These are phyloP conservation scores for Pestalotiopsis fici DNA, from an alignment of 2,329 filamentous ascomycete species.

Conservation along the genomic window DNA sequence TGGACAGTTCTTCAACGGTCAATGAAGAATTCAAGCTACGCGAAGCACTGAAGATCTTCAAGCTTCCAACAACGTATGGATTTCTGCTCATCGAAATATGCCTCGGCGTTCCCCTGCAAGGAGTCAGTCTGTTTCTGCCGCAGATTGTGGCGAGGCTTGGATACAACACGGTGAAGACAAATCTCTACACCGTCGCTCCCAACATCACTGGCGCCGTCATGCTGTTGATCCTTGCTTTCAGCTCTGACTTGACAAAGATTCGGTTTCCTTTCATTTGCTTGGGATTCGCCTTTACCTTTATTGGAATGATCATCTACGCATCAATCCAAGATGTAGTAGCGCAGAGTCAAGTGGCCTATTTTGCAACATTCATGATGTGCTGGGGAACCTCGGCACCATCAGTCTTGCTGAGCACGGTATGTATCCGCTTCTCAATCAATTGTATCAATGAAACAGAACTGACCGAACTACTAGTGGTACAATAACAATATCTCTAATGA, in stretches of 20 bases:
- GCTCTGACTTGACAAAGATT: conserved; percentile 65
- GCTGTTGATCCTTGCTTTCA: conserved; percentile 71
- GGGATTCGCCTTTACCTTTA: conserved; percentile 73
- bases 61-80: conserved; percentile 46
- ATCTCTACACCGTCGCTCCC: conserved; percentile 80
- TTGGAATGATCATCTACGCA: conserved; percentile 78
- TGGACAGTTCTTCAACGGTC: conserved; percentile 69
- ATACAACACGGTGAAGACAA: conserved; percentile 60
- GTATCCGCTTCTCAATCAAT: conserved; percentile 5
- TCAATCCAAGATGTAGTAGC: conserved; percentile 63
- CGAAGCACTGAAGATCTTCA: conserved; percentile 54
- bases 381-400: conserved; percentile 77
- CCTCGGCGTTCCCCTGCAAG: conserved; percentile 60
- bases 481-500: conserved; percentile 84
- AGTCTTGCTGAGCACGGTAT: conserved; percentile 55
- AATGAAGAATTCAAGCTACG: conserved; percentile 52
- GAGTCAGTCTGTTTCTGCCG: conserved; percentile 54
- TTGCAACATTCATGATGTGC: conserved; percentile 79
- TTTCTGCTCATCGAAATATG: conserved; percentile 59
- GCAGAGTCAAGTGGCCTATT: conserved; percentile 70
- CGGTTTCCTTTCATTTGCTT: conserved; percentile 75
- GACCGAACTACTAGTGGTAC: conserved; percentile 56
- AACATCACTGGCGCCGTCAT: conserved; percentile 72
- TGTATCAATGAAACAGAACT: neutral
- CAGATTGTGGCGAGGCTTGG: conserved; percentile 54